Conservation (phyloP, 2,329 filamentous ascomycete species). For the Exophiala sp. region DNA sequence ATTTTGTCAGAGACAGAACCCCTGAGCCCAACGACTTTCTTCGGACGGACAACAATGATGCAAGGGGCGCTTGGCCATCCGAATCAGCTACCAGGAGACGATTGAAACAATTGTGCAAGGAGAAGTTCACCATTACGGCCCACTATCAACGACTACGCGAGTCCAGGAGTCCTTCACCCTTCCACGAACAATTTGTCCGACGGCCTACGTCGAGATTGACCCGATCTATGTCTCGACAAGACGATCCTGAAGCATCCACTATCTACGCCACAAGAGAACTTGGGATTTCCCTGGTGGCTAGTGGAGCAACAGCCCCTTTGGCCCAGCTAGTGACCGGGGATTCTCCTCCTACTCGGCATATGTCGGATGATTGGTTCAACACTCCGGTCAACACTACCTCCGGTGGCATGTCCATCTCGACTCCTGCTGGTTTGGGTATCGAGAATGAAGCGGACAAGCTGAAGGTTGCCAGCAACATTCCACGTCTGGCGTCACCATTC, state of each 20-base stretch:
- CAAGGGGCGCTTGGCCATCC: constrained; percentile 48
- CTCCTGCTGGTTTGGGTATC: constrained; percentile 25
- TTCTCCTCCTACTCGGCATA: constrained; percentile 25
- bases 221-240: constrained; percentile 23
- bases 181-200: constrained; percentile 38
- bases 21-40: constrained; percentile 28
- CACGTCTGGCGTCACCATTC: constrained; percentile 46
- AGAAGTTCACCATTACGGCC: constrained; percentile 56
- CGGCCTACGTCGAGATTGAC: constrained; percentile 27
- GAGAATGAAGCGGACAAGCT: constrained; percentile 22
- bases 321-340: constrained; percentile 34
- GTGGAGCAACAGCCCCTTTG: constrained; percentile 37
- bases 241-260: constrained; percentile 27
- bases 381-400: constrained; percentile 29
- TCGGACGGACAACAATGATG: constrained; percentile 22
- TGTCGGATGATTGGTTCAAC: constrained; percentile 36
- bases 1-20: constrained; percentile 21
- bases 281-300: constrained; percentile 41
- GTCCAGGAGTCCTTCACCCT: constrained; percentile 56
- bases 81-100: constrained; percentile 54
- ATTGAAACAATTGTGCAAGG: constrained; percentile 55
- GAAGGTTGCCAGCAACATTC: constrained; percentile 30
- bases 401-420: constrained; percentile 18
- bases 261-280: constrained; percentile 42
- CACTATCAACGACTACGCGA: constrained; percentile 59